Evolutionary conservation across 352 stramenopile species (phyloP).

Genomic region (Elongisporangium anandrum): DNA sequence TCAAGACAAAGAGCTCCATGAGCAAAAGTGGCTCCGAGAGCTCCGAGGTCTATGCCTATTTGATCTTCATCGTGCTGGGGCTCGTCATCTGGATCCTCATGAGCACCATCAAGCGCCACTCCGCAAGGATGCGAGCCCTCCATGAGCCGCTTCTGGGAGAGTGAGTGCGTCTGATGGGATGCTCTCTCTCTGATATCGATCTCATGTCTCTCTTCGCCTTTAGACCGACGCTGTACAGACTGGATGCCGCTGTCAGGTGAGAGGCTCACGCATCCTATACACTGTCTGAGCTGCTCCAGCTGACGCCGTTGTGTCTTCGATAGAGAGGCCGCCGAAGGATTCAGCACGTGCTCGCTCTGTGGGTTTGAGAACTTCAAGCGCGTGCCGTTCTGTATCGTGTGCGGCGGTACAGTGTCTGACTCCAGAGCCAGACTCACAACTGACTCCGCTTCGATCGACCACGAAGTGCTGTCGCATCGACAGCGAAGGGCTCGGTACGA

Average conservation of each 20-base stretch:
- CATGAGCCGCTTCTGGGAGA: constrained; percentile 18
- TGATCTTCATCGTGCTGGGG: no score
- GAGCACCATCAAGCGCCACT: no score
- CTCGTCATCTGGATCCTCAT: no score
- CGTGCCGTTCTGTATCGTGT: constrained; percentile 32
- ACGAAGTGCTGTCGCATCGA: constrained; percentile 1
- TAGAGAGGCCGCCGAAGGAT: constrained; percentile 33
- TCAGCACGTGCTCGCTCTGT: constrained; percentile 26
- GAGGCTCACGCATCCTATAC: background rate
- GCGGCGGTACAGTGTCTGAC: constrained; percentile 13
- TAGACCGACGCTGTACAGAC: constrained; percentile 19
- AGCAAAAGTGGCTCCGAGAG: no score
- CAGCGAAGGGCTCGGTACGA: background rate
- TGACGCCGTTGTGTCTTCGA: background rate
- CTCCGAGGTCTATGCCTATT: no score
- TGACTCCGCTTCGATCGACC: background rate
- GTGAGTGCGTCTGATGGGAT: constrained; percentile 9
- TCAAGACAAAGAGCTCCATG: no score
- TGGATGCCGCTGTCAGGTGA: constrained; percentile 23
- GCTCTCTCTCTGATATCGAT: no score
- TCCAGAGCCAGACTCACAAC: background rate
- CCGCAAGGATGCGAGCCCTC: background rate
- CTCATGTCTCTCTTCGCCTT: background rate
- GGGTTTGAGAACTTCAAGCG: constrained; percentile 43
- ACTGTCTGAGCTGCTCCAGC: no score